A percentile compares a stretch with the other conserved stretches of the same genome.
Evolutionary conservation across 495 filamentous ascomycete species (phyloP).

Genomic region (Annulohypoxylon nitens): DNA sequence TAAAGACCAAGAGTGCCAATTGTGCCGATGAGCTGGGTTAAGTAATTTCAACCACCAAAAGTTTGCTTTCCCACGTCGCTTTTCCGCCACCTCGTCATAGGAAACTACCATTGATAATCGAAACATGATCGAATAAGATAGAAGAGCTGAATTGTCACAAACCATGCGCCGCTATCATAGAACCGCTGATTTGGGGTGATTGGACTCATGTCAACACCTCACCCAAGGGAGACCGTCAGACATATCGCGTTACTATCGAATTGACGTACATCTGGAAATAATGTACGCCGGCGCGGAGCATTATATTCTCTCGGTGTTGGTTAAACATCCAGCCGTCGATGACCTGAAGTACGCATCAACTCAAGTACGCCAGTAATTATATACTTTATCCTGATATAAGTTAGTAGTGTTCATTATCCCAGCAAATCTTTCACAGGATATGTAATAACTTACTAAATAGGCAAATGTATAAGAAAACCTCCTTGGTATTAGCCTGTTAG

Average conservation of each 20-base stretch:
- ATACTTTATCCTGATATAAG: not conserved
- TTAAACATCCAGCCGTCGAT: too few relatives aligned
- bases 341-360: not conserved
- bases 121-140: not conserved
- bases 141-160: not conserved
- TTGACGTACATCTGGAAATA: not conserved
- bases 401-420: not conserved
- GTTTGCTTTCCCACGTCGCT: slow-evolving; percentile 15
- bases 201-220: not conserved
- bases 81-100: not conserved
- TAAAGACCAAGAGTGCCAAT: not conserved
- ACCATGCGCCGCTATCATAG: not conserved
- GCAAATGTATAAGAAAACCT: not conserved
- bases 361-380: not conserved
- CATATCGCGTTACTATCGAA: not conserved
- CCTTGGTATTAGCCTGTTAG: not conserved
- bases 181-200: not conserved
- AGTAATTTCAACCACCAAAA: not conserved
- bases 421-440: too few relatives aligned
- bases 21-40: slow-evolving; percentile 4
- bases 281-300: not conserved
- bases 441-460: not conserved
- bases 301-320: not conserved
- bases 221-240: not conserved
- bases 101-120: not conserved